Percentiles rank a stretch among this genome's conserved stretches.
phyloP scores from a whole-genome alignment of 495 filamentous ascomycete species.

The Tuber magnatum region DNA sequence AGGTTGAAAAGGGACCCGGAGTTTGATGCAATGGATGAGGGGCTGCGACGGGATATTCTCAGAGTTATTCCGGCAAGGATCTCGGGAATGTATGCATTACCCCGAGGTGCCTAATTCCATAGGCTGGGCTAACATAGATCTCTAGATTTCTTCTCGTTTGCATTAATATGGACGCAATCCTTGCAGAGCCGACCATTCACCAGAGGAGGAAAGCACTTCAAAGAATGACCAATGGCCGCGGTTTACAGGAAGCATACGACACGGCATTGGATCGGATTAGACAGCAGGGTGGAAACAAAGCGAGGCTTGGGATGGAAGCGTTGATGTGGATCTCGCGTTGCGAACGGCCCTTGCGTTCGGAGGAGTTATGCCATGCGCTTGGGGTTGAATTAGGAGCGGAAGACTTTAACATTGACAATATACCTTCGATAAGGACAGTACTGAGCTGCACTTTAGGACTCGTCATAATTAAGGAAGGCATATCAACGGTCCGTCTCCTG shows the following conservation, averaged over 20 bases:
- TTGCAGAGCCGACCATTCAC: not conserved
- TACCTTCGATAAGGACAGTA: not conserved
- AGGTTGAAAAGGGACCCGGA: not conserved
- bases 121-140: not conserved
- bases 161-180: not conserved
- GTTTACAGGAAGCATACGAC: not conserved
- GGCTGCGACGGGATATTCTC: not conserved
- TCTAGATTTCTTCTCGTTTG: not conserved
- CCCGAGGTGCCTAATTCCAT: too few species aligned
- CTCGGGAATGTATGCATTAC: not conserved
- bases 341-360: not conserved
- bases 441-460: not conserved
- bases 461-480: too few species aligned
- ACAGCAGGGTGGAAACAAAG: not conserved
- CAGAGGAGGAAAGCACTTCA: not conserved
- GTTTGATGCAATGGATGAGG: not conserved
- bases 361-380: not conserved
- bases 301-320: not conserved
- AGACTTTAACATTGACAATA: not conserved
- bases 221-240: not conserved
- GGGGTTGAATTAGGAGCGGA: too few species aligned
- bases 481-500: not conserved
- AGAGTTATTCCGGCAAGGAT: not conserved
- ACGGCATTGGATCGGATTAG: not conserved
- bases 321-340: not conserved